Percentiles rank a stretch among this genome's conserved stretches.
phyloP scores from a whole-genome alignment of 2,329 filamentous ascomycete species.

The Aspergillus phoenicis region DNA sequence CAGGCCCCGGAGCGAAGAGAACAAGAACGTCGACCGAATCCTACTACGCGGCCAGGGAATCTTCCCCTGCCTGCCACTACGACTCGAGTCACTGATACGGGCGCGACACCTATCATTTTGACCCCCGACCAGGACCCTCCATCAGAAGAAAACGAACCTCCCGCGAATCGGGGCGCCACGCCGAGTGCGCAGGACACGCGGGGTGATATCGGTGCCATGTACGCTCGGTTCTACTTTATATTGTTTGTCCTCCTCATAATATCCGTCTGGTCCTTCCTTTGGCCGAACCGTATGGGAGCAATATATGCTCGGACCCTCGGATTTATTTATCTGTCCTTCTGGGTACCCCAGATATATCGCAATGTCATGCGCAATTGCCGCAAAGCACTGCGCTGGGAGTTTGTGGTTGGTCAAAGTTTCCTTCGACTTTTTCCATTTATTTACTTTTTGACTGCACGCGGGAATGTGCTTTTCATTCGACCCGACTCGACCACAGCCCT shows the following conservation, averaged over 20 bases:
- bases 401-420: constrained; percentile 79
- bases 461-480: constrained; percentile 79
- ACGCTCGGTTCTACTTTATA: constrained; percentile 63
- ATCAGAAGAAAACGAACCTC: constrained; percentile 38
- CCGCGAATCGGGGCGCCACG: constrained; percentile 35
- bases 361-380: constrained; percentile 91
- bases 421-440: constrained; percentile 77
- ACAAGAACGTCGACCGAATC: constrained; percentile 32
- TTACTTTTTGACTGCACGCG: constrained; percentile 78
- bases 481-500: constrained; percentile 68
- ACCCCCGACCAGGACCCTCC: constrained; percentile 61
- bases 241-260: constrained; percentile 61
- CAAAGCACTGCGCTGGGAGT: constrained; percentile 87
- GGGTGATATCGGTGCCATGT: constrained; percentile 60
- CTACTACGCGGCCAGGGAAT: constrained; percentile 35
- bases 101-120: constrained; percentile 60
- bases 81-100: constrained; percentile 45
- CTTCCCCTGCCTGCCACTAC: constrained; percentile 58
- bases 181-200: constrained; percentile 40
- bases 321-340: constrained; percentile 83
- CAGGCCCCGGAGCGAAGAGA: constrained; percentile 53
- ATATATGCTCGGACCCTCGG: constrained; percentile 65
- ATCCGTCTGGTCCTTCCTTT: constrained; percentile 61
- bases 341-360: constrained; percentile 87
- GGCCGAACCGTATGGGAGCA: constrained; percentile 55